A percentile compares a stretch with the other conserved stretches of the same genome.
phyloP scores from a whole-genome alignment of 2,329 filamentous ascomycete genomes.

The Scopulariopsis brevicaulis region DNA sequence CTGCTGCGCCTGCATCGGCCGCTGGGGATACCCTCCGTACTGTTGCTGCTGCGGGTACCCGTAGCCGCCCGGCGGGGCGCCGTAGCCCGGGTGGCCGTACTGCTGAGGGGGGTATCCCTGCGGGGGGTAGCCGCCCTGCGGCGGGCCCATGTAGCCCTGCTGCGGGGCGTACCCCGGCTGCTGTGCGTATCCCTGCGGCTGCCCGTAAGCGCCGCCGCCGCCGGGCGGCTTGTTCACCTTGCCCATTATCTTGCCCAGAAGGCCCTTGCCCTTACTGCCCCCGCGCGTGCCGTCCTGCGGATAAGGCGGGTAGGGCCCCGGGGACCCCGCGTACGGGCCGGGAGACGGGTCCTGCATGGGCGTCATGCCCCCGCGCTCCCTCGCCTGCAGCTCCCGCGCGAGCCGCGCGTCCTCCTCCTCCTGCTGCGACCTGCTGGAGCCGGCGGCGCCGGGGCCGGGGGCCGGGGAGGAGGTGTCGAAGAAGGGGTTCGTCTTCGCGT shows the following conservation, averaged over 20 bases:
- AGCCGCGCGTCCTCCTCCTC: constrained; percentile 67
- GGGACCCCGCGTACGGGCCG: constrained; percentile 17
- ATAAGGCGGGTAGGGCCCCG: constrained; percentile 14
- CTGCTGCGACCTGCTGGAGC: constrained; percentile 14
- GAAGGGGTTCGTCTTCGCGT: constrained; percentile 65
- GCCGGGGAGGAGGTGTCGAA: constrained; percentile 21
- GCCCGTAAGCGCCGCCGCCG: constrained; percentile 3
- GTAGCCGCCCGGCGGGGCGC: constrained; percentile 8
- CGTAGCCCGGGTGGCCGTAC: not conserved
- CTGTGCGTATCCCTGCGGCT: not conserved
- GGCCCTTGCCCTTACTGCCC: constrained; percentile 25
- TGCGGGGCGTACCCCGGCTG: not conserved
- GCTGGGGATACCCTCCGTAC: constrained; percentile 15
- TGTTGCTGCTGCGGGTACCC: constrained; percentile 5
- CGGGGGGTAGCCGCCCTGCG: constrained; percentile 19
- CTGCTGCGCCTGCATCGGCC: constrained; percentile 16
- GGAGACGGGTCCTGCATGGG: constrained; percentile 16
- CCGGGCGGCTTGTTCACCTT: constrained; percentile 25
- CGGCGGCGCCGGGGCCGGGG: constrained; percentile 8
- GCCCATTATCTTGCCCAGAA: constrained; percentile 41
- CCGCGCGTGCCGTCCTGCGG: constrained; percentile 8
- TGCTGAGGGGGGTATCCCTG: constrained; percentile 6
- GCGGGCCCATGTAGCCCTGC: constrained; percentile 10
- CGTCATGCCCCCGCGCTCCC: constrained; percentile 39
- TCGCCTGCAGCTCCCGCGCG: constrained; percentile 68